Conservation (phyloP, 2,329 filamentous ascomycete genomes). For the Aspergillus flavus region DNA sequence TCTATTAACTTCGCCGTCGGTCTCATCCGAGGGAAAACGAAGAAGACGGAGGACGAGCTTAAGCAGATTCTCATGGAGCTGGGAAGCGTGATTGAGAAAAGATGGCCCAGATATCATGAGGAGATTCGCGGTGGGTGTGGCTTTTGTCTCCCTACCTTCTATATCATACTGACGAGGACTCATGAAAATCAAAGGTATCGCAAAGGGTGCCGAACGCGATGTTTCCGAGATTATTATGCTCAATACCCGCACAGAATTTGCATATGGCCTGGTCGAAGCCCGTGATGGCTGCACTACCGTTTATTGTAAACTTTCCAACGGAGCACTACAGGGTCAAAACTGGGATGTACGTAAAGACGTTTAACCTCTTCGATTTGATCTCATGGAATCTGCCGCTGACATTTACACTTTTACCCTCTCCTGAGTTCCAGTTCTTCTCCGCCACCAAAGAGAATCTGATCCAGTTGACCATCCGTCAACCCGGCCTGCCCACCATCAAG, state of each 20-base stretch:
- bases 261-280: neutral
- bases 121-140: neutral
- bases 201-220: neutral
- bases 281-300: neutral
- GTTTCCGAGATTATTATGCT: neutral
- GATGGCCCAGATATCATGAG: neutral
- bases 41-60: neutral
- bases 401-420: neutral
- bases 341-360: neutral
- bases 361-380: neutral
- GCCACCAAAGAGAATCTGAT: neutral
- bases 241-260: neutral
- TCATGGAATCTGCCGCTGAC: neutral
- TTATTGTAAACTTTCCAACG: neutral
- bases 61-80: neutral
- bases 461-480: neutral
- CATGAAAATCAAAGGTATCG: neutral
- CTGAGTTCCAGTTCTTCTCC: neutral
- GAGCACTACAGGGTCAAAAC: neutral
- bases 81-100: neutral
- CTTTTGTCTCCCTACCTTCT: neutral
- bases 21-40: neutral
- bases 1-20: neutral
- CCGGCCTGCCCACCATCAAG: slow-evolving; percentile 49
- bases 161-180: neutral